Conservation (phyloP, 192 early-diverging fungal species). For the Entomortierella lignicola region DNA sequence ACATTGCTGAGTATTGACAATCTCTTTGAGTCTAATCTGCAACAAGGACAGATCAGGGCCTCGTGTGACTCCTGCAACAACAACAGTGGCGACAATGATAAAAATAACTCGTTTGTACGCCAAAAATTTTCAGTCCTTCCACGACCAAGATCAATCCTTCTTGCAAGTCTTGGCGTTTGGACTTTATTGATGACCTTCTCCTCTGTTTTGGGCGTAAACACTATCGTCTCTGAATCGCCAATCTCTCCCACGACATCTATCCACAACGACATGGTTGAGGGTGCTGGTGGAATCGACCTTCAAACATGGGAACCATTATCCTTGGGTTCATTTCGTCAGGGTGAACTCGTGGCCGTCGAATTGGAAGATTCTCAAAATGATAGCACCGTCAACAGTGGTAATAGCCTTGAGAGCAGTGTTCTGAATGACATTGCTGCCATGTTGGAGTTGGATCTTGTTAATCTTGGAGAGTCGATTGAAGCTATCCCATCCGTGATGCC, state of each 20-base stretch:
- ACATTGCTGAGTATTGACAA: background rate
- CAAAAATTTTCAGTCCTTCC: background rate
- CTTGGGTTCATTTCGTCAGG: background rate
- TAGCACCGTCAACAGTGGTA: background rate
- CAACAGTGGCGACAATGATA: background rate
- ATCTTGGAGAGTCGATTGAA: background rate
- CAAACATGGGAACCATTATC: background rate
- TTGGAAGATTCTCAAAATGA: background rate
- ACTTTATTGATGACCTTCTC: constrained; percentile 39
- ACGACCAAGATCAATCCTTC: constrained; percentile 29
- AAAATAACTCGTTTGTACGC: background rate
- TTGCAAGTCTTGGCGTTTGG: constrained; percentile 36
- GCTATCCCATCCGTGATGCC: background rate
- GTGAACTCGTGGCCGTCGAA: background rate
- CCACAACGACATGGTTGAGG: background rate
- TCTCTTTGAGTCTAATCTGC: too few species aligned
- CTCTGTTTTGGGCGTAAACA: constrained; percentile 25
- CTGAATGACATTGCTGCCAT: background rate
- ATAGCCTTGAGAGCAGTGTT: background rate
- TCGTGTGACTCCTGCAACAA: background rate
- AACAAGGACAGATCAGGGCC: background rate
- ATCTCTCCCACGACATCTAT: background rate
- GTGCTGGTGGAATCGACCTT: constrained; percentile 2
- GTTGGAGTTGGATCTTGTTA: background rate
- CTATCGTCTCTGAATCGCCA: background rate